phyloP scores from a whole-genome alignment of 306 rosid species.

The Cucurbita pepo region DNA sequence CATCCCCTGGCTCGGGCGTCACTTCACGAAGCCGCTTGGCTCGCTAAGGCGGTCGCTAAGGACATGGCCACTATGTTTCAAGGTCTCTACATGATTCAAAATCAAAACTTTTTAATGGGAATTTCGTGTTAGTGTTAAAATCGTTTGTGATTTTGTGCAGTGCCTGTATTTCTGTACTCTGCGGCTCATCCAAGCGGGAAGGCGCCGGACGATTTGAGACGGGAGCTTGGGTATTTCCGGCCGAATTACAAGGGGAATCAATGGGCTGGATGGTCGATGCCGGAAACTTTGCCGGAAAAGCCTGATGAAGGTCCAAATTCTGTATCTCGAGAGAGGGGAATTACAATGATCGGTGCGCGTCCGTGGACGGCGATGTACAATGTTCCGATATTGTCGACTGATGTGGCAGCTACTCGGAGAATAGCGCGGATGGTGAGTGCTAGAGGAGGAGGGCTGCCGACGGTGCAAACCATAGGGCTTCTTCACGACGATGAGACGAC shows the following conservation, averaged over 20 bases:
- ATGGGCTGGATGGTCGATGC: slow-evolving; percentile 78
- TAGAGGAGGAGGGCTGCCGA: slow-evolving; percentile 82
- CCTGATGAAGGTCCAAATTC: slow-evolving; percentile 54
- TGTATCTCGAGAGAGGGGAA: slow-evolving; percentile 38
- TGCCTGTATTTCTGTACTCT: slow-evolving; percentile 63
- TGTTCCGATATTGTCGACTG: slow-evolving; percentile 44
- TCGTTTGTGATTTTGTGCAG: slow-evolving; percentile 21
- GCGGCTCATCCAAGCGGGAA: slow-evolving; percentile 85
- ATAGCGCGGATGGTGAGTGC: slow-evolving; percentile 69
- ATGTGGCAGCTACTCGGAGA: slow-evolving; percentile 29
- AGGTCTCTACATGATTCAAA: slow-evolving; percentile 17
- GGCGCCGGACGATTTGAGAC: slow-evolving; percentile 47
- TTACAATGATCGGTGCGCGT: slow-evolving; percentile 66
- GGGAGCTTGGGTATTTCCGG: slow-evolving; percentile 47
- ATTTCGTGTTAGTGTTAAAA: too few species aligned
- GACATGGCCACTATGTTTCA: slow-evolving; percentile 52
- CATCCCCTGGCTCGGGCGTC: slow-evolving; percentile 60
- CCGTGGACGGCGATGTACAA: slow-evolving; percentile 59
- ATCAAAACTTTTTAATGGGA: background rate
- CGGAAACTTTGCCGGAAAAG: slow-evolving; percentile 30
- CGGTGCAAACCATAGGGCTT: slow-evolving; percentile 48
- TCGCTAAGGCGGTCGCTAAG: slow-evolving; percentile 57
- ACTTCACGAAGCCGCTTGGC: slow-evolving; percentile 65
- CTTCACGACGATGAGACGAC: slow-evolving; percentile 46
- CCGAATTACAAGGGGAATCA: slow-evolving; percentile 60